Conservation (phyloP, 1,284 basidiomycete genomes). For the Malassezia psittaci region DNA sequence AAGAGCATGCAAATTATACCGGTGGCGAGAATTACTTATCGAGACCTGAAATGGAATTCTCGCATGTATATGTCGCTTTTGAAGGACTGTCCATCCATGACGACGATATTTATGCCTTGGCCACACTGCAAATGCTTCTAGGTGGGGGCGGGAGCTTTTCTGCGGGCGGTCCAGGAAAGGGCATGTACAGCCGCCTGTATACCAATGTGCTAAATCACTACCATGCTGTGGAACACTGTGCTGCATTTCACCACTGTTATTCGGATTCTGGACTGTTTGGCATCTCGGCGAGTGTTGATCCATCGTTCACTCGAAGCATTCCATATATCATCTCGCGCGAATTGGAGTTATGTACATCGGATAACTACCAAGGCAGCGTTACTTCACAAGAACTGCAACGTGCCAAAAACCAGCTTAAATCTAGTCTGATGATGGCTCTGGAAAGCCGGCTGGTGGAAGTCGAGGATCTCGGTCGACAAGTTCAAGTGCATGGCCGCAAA, state of each 20-base stretch:
- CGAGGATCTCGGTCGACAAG: slow-evolving; percentile 56
- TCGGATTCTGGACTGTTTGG: slow-evolving; percentile 89
- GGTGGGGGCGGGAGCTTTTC: slow-evolving; percentile 93
- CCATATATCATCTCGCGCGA: slow-evolving; percentile 79
- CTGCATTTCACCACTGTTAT: slow-evolving; percentile 98
- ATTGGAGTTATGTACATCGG: slow-evolving; percentile 50
- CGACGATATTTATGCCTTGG: slow-evolving; percentile 84
- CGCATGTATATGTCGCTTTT: slow-evolving; percentile 84
- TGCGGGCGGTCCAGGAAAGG: slow-evolving; percentile 91
- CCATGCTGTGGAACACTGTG: slow-evolving; percentile 86
- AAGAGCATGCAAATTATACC: slow-evolving; percentile 62
- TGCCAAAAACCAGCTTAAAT: slow-evolving; percentile 93
- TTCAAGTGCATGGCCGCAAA: slow-evolving; percentile 81
- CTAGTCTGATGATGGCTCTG: slow-evolving; percentile 84
- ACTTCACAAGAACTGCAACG: slow-evolving; percentile 64
- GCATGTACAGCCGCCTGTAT: slow-evolving; percentile 95
- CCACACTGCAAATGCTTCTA: slow-evolving; percentile 86
- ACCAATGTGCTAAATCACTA: slow-evolving; percentile 94
- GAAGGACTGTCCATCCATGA: slow-evolving; percentile 88
- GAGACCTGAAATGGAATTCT: slow-evolving; percentile 62
- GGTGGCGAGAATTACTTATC: slow-evolving; percentile 67
- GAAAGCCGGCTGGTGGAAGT: slow-evolving; percentile 75
- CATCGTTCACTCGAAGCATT: slow-evolving; percentile 58
- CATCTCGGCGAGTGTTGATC: slow-evolving; percentile 78
- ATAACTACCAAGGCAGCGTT: slow-evolving; percentile 50